A percentile compares a stretch with the other conserved stretches of the same genome.
phyloP scores from a whole-genome alignment of 1,284 basidiomycete species.

The Cystobasidiaceae sp. region DNA sequence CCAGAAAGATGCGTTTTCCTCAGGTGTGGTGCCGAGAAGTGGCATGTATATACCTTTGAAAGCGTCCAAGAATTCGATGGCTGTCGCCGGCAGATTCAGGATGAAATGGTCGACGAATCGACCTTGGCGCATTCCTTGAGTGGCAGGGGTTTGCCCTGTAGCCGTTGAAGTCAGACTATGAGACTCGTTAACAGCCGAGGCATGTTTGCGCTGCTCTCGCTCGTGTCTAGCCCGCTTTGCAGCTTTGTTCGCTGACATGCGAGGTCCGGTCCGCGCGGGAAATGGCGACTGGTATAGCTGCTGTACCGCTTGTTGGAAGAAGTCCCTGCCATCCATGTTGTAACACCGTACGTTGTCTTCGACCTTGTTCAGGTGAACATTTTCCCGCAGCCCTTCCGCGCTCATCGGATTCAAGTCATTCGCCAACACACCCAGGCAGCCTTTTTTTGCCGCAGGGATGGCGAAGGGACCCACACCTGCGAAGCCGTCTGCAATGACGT shows the following conservation, averaged over 20 bases:
- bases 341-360: constrained; percentile 60
- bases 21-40: constrained; percentile 47
- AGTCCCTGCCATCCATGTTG: constrained; percentile 77
- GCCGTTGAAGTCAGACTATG: not conserved
- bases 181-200: not conserved
- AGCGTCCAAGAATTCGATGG: constrained; percentile 82
- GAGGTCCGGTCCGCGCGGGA: constrained; percentile 44
- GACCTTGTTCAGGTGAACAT: constrained; percentile 69
- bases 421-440: constrained; percentile 71
- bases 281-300: constrained; percentile 63
- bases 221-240: constrained; percentile 45
- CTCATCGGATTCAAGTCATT: constrained; percentile 94
- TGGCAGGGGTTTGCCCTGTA: not conserved
- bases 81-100: constrained; percentile 94
- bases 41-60: constrained; percentile 66
- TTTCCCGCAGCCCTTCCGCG: constrained; percentile 68
- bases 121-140: constrained; percentile 32
- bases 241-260: constrained; percentile 54
- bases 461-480: constrained; percentile 98
- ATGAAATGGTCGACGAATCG: constrained; percentile 76
- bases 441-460: constrained; percentile 76
- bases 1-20: constrained; percentile 43
- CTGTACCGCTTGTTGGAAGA: constrained; percentile 61
- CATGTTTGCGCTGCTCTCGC: constrained; percentile 36
- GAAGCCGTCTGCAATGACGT: constrained; percentile 80